phyloP scores from a whole-genome alignment of 805 yeast genomes.

The Starmerella tilneyi region DNA sequence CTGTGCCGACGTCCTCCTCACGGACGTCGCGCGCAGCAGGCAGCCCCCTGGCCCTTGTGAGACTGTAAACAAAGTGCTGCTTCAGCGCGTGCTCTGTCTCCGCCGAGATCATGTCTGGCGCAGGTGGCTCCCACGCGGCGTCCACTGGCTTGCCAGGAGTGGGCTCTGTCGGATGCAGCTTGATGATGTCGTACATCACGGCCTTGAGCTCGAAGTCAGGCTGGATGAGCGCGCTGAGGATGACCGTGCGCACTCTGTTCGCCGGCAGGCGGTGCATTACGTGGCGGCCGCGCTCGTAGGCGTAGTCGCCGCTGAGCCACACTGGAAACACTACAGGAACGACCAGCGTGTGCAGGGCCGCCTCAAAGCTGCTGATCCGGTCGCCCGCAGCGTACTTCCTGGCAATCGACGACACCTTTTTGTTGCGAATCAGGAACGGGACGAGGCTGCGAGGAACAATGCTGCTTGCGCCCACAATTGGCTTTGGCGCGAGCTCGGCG shows the following conservation, averaged over 20 bases:
- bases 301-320: constrained; percentile 17
- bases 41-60: constrained; percentile 1
- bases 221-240: constrained; percentile 24
- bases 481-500: constrained; percentile 7
- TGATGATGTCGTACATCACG: constrained; percentile 18
- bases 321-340: constrained; percentile 20
- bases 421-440: constrained; percentile 12
- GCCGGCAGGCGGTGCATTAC: constrained; percentile 11
- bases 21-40: constrained; percentile 1
- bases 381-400: constrained; percentile 18
- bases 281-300: constrained; percentile 12
- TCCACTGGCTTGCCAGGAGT: constrained; percentile 10
- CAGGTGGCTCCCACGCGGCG: constrained; percentile 5
- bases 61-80: constrained; percentile 10
- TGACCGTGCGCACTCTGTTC: constrained; percentile 11
- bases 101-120: constrained; percentile 2
- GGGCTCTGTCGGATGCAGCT: constrained; percentile 1
- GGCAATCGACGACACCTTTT: constrained; percentile 13
- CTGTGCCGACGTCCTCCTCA: neutral
- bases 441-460: constrained; percentile 14
- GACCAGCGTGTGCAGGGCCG: constrained; percentile 19
- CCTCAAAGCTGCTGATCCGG: constrained; percentile 20
- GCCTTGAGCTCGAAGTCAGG: constrained; percentile 23
- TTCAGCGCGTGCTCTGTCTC: constrained; percentile 16
- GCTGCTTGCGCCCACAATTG: constrained; percentile 10